Percentiles rank a stretch among this genome's conserved stretches.
Conservation (phyloP, 371 early-diverging fungal species). For the Zancudomyces culisetae region DNA sequence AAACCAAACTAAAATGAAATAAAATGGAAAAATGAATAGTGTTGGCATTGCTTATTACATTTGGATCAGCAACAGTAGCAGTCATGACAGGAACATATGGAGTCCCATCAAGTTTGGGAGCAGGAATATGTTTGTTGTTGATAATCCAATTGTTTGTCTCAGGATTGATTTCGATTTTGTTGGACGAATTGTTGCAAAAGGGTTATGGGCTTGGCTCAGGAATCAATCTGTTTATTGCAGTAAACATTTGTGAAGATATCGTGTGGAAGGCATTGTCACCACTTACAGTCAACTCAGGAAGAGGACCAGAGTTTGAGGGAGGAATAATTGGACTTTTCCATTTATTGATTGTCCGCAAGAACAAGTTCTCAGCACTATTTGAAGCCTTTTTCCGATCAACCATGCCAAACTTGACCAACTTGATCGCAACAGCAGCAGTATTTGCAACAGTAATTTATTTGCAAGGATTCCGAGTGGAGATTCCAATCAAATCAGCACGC, state of each 20-base stretch:
- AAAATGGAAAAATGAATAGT: constrained; percentile 22
- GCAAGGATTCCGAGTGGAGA: constrained; percentile 98
- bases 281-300: constrained; percentile 89
- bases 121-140: constrained; percentile 80
- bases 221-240: constrained; percentile 98
- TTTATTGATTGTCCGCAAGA: constrained; percentile 81
- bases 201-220: constrained; percentile 99
- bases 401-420: constrained; percentile 91
- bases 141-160: constrained; percentile 94
- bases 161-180: constrained; percentile 89
- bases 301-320: constrained; percentile 98
- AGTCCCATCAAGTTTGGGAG: constrained; percentile 81
- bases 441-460: constrained; percentile 97
- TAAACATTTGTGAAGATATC: constrained; percentile 98
- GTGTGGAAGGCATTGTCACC: constrained; percentile 99
- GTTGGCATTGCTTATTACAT: constrained; percentile 76
- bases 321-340: constrained; percentile 93
- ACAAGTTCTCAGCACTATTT: constrained; percentile 94
- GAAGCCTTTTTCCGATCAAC: constrained; percentile 96
- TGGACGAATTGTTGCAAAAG: constrained; percentile 99
- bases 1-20: no score
- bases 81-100: constrained; percentile 98
- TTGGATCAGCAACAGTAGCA: constrained; percentile 95
- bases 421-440: constrained; percentile 75
- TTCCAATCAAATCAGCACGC: constrained; percentile 93